phyloP scores from a whole-genome alignment of 2,329 filamentous ascomycete genomes.

The Fusarium beomiforme region DNA sequence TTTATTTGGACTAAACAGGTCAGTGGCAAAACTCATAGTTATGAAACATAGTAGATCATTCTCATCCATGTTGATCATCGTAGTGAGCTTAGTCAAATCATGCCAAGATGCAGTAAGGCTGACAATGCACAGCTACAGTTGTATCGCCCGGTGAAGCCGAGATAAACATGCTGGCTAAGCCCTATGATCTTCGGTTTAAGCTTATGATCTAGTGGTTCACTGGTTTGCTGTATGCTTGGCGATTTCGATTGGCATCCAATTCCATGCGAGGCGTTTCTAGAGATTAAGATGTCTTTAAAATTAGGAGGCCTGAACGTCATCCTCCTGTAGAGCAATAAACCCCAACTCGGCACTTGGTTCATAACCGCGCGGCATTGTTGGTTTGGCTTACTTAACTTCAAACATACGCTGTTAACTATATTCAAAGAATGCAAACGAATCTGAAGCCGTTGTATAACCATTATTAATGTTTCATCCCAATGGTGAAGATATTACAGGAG shows the following conservation, averaged over 20 bases:
- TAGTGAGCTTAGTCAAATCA: conserved; percentile 3
- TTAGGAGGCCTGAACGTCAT: not conserved
- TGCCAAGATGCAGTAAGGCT: not conserved
- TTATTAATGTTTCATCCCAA: not conserved
- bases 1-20: not conserved
- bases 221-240: not conserved
- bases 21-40: not conserved
- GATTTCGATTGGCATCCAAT: not conserved
- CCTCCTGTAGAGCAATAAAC: not conserved
- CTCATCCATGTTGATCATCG: not conserved
- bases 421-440: not conserved
- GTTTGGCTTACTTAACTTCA: not conserved
- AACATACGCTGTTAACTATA: not conserved
- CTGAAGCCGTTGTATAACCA: not conserved
- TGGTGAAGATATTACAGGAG: conserved; percentile 5
- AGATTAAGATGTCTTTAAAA: not conserved
- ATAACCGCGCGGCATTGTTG: not conserved
- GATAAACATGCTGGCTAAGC: conserved; percentile 3
- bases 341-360: not conserved
- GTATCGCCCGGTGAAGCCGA: conserved; percentile 11
- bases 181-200: not conserved
- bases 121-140: not conserved
- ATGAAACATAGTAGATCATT: not conserved
- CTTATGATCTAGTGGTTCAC: not conserved
- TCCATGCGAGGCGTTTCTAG: not conserved